phyloP scores from a whole-genome alignment of 495 filamentous ascomycete species.

The Letharia lupina region DNA sequence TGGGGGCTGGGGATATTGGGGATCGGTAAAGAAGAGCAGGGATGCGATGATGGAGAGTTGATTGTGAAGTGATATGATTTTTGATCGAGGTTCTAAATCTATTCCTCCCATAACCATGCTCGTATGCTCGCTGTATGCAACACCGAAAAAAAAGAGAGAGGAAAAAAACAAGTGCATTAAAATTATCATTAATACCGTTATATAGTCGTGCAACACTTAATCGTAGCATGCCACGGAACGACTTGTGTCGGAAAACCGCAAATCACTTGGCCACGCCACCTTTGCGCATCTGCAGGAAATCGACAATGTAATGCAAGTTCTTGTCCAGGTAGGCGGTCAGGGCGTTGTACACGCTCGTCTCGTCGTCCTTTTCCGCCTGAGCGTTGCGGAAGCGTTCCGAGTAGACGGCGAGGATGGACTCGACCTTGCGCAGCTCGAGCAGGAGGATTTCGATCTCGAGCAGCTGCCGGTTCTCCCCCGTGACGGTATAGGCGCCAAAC shows the following conservation, averaged over 20 bases:
- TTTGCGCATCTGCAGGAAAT: slow-evolving; percentile 20
- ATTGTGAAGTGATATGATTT: too few relatives aligned
- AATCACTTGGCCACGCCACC: slow-evolving; percentile 2
- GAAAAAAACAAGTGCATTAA: neutral
- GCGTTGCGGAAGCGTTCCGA: slow-evolving; percentile 34
- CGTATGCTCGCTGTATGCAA: neutral
- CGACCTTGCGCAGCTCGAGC: slow-evolving; percentile 40
- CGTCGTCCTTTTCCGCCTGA: slow-evolving; percentile 32
- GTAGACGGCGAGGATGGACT: slow-evolving; percentile 37
- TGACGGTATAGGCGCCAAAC: slow-evolving; percentile 37
- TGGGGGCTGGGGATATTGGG: too few relatives aligned
- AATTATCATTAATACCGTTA: neutral
- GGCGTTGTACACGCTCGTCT: slow-evolving; percentile 31
- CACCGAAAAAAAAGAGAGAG: neutral
- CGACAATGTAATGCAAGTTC: slow-evolving; percentile 27
- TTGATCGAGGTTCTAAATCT: neutral
- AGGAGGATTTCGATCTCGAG: slow-evolving; percentile 40
- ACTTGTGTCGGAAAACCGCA: neutral
- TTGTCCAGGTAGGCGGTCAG: slow-evolving; percentile 38
- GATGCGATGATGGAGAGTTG: too few relatives aligned
- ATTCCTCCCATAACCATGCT: neutral
- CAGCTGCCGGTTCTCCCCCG: slow-evolving; percentile 37
- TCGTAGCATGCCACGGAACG: neutral
- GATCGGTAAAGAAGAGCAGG: too few relatives aligned
- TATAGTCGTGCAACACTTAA: neutral